phyloP scores from a whole-genome alignment of 1,139 yeast species.

The Taphrina betulina region DNA sequence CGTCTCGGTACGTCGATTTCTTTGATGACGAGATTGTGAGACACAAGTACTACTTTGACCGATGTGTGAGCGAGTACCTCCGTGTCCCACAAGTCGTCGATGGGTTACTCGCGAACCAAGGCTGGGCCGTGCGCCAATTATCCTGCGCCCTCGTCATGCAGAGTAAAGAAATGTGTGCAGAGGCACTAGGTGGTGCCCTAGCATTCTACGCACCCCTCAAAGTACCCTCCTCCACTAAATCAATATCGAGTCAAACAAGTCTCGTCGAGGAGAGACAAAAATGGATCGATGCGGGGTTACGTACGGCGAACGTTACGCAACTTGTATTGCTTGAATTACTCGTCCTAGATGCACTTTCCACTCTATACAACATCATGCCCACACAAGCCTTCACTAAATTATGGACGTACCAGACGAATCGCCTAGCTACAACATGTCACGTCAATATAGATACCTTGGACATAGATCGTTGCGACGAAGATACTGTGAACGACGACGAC shows the following conservation, averaged over 20 bases:
- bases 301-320: not conserved
- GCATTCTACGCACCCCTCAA: slow-evolving; percentile 5
- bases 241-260: not conserved
- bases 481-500: not conserved
- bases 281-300: not conserved
- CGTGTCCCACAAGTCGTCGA: slow-evolving; percentile 6
- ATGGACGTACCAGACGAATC: no score
- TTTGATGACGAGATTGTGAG: slow-evolving; percentile 30
- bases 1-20: slow-evolving; percentile 21
- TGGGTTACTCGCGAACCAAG: slow-evolving; percentile 13
- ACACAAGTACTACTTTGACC: not conserved
- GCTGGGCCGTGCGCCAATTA: slow-evolving; percentile 18
- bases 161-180: slow-evolving; percentile 28
- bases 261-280: not conserved
- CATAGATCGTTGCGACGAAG: not conserved
- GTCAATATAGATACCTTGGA: not conserved
- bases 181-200: slow-evolving; percentile 23
- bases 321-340: not conserved
- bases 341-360: slow-evolving; percentile 12
- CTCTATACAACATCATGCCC: slow-evolving; percentile 19
- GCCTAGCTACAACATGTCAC: not conserved
- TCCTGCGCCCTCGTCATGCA: slow-evolving; percentile 17
- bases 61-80: slow-evolving; percentile 7
- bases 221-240: not conserved
- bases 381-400: not conserved